A percentile compares a stretch with the other conserved stretches of the same genome.
Conservation (phyloP, 2,329 filamentous ascomycete species). For the Seiridium unicorne region DNA sequence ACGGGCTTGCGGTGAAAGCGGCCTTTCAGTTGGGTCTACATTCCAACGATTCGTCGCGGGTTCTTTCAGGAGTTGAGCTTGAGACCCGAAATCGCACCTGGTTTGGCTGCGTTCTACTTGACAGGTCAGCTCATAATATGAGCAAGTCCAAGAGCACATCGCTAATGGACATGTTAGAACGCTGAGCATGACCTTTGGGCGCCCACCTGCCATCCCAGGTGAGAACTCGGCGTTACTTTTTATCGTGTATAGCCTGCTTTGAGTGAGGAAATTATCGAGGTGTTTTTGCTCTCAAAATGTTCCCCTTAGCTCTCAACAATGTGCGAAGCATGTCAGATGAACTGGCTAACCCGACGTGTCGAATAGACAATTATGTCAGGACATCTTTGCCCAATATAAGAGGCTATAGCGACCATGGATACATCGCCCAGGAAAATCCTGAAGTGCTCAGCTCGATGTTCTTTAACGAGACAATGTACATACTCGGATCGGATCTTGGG, state of each 20-base stretch:
- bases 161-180: slow-evolving; percentile 26
- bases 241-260: too few relatives aligned
- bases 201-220: slow-evolving; percentile 41
- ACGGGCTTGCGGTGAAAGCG: slow-evolving; percentile 50
- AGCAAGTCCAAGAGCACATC: not conserved
- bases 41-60: slow-evolving; percentile 32
- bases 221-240: too few relatives aligned
- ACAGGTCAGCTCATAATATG: slow-evolving; percentile 28
- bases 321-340: too few relatives aligned
- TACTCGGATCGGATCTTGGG: not conserved
- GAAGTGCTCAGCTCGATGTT: slow-evolving; percentile 27
- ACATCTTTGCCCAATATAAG: slow-evolving; percentile 30
- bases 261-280: too few relatives aligned
- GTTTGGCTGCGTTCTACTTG: slow-evolving; percentile 47
- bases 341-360: too few relatives aligned
- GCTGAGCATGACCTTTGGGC: slow-evolving; percentile 50
- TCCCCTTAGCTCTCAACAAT: too few relatives aligned
- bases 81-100: slow-evolving; percentile 48
- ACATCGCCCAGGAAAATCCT: not conserved
- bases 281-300: too few relatives aligned
- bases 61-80: slow-evolving; percentile 37
- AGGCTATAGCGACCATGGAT: slow-evolving; percentile 7
- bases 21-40: slow-evolving; percentile 52
- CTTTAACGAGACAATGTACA: slow-evolving; percentile 1
- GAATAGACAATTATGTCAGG: slow-evolving; percentile 35